Evolutionary conservation across 305 asterid species (phyloP), one percentile per base, ranked within the genome.

Genomic region (Fraxinus sp.): DNA sequence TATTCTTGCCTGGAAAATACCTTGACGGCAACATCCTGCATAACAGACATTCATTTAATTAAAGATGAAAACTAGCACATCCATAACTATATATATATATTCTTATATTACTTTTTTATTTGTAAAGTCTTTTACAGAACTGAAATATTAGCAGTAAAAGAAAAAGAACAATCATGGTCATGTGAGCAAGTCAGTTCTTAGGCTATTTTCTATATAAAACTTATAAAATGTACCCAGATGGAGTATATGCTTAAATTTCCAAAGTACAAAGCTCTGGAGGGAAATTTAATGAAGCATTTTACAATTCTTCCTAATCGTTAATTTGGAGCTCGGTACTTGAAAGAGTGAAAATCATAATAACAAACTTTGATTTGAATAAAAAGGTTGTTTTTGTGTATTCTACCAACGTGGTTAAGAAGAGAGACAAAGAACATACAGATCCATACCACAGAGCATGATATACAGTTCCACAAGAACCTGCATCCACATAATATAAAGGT

Each of bases 381-480:
- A 71, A 72, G 76, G 75, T 55, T 79, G 81, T 52, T 55, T 55
- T 55, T n/a, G 68, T 16, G 70, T 24, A 81, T 81, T 84, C 84
- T 83, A 52, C 52, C 62, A 39, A 55, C 18, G 36, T 77, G 6
- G 81, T 4, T 78, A 46, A 86, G 83, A 86, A 86, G 91, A 86
- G 90, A 88, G 94, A 41, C 28, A 78, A 83, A 88, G 90, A 86
- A 92, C 99, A 81, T 93, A 96, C 99, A 68, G 99, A 94, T 96
- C 97, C 99, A 88, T 88, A 91, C 98, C 97, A 94, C 93, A 96
- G 89, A 86, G 94, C 99, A 89, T 92, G 99, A 83, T 92, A 94
- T 22, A 96, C 99, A 81, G 97, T 91, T 85, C 99, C 99, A 88
- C 99, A 94, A 52, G 97, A 94, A 85, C 99, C 99, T 94, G 94